A percentile compares a stretch with the other conserved stretches of the same genome.
These are phyloP conservation scores for Tolypocladium nubicola DNA, from an alignment of 2,329 filamentous ascomycete species.

Conservation along the genomic window DNA sequence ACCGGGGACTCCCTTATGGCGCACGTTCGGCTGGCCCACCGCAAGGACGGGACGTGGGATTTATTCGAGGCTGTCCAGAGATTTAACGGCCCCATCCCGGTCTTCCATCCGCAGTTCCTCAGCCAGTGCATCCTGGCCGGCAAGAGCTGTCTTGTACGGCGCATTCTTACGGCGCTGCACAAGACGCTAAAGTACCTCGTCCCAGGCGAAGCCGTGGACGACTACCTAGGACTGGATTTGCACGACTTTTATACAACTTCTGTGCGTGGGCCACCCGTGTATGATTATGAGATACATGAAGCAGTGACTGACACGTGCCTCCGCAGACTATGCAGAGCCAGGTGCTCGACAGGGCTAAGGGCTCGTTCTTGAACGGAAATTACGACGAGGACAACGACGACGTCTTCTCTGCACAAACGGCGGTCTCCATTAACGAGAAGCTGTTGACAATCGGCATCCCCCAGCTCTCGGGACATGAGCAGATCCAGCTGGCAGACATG, in stretches of 20 bases:
- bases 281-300: not conserved
- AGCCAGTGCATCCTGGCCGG: constrained; percentile 78
- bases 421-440: constrained; percentile 61
- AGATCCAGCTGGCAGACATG: constrained; percentile 76
- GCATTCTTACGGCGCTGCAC: constrained; percentile 61
- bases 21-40: constrained; percentile 34
- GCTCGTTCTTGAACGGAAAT: constrained; percentile 27
- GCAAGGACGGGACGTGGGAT: constrained; percentile 46
- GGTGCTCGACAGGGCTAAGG: constrained; percentile 17
- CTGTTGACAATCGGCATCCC: constrained; percentile 66
- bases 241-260: constrained; percentile 1
- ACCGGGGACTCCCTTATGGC: constrained; percentile 49
- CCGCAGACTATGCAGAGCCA: not conserved
- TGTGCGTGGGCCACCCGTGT: not conserved
- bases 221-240: constrained; percentile 49
- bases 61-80: constrained; percentile 74
- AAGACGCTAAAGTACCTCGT: constrained; percentile 73
- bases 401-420: constrained; percentile 60
- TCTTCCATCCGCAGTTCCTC: constrained; percentile 88
- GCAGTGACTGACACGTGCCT: not conserved
- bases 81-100: constrained; percentile 76
- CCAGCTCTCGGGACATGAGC: constrained; percentile 73
- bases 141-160: constrained; percentile 61
- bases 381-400: constrained; percentile 48
- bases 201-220: constrained; percentile 70